Percentiles rank a stretch among this genome's conserved stretches.
Evolutionary conservation across 2,329 filamentous ascomycete species (phyloP).

Genomic region (Nannizziopsis barbatae): DNA sequence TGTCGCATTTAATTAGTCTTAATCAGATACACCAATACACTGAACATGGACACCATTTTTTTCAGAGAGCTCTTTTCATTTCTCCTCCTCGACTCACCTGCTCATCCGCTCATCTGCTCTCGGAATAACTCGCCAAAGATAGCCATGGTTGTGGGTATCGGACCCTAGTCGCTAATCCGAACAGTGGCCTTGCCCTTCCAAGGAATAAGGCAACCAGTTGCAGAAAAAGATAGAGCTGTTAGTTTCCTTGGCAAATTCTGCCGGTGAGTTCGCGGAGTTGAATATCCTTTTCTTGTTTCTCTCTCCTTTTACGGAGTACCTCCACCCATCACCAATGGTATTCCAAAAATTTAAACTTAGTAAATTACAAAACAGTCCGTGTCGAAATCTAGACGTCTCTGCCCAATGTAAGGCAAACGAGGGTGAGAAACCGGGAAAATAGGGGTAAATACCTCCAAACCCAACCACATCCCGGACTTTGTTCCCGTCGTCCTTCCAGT

Average conservation of each 20-base stretch:
- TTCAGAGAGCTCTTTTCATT: neutral
- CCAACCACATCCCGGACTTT: no score
- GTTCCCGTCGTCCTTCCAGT: no score
- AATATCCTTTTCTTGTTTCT: no score
- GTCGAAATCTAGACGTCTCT: no score
- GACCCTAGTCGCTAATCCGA: neutral
- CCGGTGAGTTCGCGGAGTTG: no score
- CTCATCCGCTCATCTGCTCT: neutral
- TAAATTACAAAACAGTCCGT: no score
- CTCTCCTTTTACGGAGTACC: no score
- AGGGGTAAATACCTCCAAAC: no score
- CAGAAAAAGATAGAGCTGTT: neutral
- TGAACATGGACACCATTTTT: neutral
- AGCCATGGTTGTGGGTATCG: neutral
- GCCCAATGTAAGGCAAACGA: no score
- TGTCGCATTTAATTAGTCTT: constrained; percentile 1
- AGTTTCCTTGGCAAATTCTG: neutral
- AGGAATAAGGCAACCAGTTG: neutral
- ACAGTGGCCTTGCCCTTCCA: neutral
- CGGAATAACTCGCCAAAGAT: neutral
- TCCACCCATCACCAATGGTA: no score
- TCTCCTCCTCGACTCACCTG: neutral
- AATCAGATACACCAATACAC: constrained; percentile 3
- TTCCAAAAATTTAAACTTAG: no score
- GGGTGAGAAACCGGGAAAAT: no score